Evolutionary conservation across 169 alveolate species (phyloP).

Genomic region (Plasmodium fragile): DNA sequence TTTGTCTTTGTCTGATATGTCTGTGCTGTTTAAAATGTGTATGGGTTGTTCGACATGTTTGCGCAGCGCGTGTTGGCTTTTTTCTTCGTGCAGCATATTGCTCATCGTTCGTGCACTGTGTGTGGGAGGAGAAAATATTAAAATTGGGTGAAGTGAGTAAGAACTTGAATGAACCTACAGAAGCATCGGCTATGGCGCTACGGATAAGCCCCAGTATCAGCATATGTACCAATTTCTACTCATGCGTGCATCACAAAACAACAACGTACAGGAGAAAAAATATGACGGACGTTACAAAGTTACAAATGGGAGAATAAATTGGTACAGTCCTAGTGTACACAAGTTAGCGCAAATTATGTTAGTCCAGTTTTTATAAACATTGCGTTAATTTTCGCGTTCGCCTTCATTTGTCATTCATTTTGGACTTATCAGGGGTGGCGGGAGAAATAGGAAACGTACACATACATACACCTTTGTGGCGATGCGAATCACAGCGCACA

Average conservation of each 20-base stretch:
- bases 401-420: not conserved
- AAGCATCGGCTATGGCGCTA: not conserved
- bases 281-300: not conserved
- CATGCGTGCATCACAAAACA: not conserved
- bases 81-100: slow-evolving; percentile 25
- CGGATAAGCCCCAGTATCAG: not conserved
- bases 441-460: slow-evolving; percentile 5
- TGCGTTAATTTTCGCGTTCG: not conserved
- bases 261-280: not conserved
- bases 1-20: slow-evolving; percentile 38
- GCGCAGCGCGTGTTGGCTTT: not conserved
- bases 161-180: not conserved
- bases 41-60: slow-evolving; percentile 8
- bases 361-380: not conserved
- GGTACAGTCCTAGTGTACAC: not conserved
- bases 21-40: slow-evolving; percentile 14
- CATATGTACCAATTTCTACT: not conserved
- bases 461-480: not conserved
- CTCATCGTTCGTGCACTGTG: not conserved
- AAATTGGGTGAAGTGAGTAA: not conserved
- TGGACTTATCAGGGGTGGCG: not conserved
- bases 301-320: not conserved
- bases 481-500: not conserved
- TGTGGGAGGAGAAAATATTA: not conserved
- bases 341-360: not conserved